phyloP scores from a whole-genome alignment of 2,329 filamentous ascomycete species.

The Pseudopithomyces chartarum region DNA sequence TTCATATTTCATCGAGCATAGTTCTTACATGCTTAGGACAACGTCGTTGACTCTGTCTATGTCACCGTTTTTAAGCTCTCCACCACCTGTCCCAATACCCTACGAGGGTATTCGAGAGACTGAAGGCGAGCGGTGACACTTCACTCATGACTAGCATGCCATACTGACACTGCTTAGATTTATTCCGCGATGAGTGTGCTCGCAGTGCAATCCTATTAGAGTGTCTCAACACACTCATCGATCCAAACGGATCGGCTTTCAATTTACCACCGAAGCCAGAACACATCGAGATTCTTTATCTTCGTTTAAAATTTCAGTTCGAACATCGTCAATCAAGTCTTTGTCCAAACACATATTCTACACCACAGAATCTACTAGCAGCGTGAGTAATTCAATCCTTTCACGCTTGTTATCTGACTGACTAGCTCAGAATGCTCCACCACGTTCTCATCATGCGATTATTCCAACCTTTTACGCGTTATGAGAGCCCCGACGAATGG shows the following conservation, averaged over 20 bases:
- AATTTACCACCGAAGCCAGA: conserved; percentile 18
- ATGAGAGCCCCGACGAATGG: conserved; percentile 14
- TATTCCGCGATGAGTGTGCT: conserved; percentile 35
- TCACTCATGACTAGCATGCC: not conserved
- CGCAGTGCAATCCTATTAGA: conserved; percentile 31
- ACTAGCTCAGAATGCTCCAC: conserved; percentile 30
- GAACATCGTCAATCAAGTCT: conserved; percentile 20
- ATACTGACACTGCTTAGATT: conserved; percentile 18
- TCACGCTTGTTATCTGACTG: conserved; percentile 2
- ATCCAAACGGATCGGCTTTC: conserved; percentile 9
- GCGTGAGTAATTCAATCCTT: conserved; percentile 25
- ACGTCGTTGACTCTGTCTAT: conserved; percentile 36
- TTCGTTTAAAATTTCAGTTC: conserved; percentile 31
- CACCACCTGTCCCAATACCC: conserved; percentile 31
- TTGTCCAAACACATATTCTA: conserved; percentile 23
- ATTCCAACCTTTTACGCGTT: conserved; percentile 26
- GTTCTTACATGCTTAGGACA: conserved; percentile 20
- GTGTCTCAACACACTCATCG: conserved; percentile 20
- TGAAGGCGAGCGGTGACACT: conserved; percentile 22
- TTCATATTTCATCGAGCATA: too few relatives aligned
- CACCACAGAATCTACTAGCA: conserved; percentile 31
- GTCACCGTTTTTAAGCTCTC: conserved; percentile 23
- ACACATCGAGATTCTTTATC: conserved; percentile 26
- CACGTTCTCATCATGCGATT: conserved; percentile 31
- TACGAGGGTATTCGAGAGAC: conserved; percentile 18